Conservation (phyloP, 2,329 filamentous ascomycete genomes). For the Hymenoscyphus linearis region DNA sequence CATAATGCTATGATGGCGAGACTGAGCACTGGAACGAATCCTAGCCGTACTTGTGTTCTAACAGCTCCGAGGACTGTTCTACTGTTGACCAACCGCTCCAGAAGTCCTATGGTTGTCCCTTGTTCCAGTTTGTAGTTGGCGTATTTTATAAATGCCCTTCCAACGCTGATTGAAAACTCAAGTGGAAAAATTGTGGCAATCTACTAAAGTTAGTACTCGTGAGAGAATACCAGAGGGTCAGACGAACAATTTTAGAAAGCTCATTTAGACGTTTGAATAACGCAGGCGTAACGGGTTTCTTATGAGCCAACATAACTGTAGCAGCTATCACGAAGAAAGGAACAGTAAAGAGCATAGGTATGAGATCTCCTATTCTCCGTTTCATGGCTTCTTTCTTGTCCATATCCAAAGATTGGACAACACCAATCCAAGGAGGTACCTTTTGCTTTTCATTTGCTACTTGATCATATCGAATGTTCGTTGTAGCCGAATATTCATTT, state of each 20-base stretch:
- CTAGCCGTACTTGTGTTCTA: constrained; percentile 10
- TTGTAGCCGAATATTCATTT: background rate
- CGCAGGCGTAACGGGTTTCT: background rate
- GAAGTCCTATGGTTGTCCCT: constrained; percentile 12
- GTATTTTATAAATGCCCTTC: constrained; percentile 9
- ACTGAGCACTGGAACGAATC: constrained; percentile 5
- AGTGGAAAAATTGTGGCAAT: constrained; percentile 11
- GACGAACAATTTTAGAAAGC: constrained; percentile 8
- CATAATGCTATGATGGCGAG: constrained; percentile 8
- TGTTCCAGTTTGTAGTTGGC: constrained; percentile 11
- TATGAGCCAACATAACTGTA: constrained; percentile 1
- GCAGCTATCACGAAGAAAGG: constrained; percentile 9
- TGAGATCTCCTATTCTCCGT: background rate
- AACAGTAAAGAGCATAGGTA: background rate
- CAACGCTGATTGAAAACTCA: constrained; percentile 11
- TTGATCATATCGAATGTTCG: constrained; percentile 5
- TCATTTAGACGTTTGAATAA: background rate
- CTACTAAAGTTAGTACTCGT: constrained; percentile 3
- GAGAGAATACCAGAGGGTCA: background rate
- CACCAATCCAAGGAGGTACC: constrained; percentile 5
- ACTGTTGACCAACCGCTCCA: constrained; percentile 12
- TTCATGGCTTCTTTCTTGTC: constrained; percentile 1
- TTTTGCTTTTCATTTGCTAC: constrained; percentile 7
- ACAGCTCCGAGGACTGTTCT: constrained; percentile 9
- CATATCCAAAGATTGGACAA: constrained; percentile 7